Percentiles rank a stretch among this genome's conserved stretches.
phyloP scores from a whole-genome alignment of 2,329 filamentous ascomycete genomes.

The Acrocalymma vagum region DNA sequence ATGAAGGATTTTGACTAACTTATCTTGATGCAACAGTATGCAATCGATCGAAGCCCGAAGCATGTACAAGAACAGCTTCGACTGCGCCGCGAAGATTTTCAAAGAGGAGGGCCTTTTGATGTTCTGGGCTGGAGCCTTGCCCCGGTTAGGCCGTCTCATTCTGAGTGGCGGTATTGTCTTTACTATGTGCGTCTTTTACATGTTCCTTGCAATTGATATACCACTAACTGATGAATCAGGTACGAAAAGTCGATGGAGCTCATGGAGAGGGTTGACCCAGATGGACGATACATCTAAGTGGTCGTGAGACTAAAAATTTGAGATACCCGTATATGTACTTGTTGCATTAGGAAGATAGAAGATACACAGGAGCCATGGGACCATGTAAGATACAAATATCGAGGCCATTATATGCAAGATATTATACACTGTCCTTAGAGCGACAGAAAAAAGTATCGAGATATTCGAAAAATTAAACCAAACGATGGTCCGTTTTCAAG shows the following conservation, averaged over 20 bases:
- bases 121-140: conserved; percentile 93
- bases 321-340: too few species aligned
- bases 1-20: conserved; percentile 3
- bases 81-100: conserved; percentile 83
- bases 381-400: too few species aligned
- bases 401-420: too few species aligned
- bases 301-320: too few species aligned
- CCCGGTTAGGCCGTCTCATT: conserved; percentile 82
- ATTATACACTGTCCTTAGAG: too few species aligned
- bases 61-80: conserved; percentile 86
- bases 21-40: conserved; percentile 78
- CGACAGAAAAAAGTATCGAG: too few species aligned
- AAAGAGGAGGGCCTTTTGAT: conserved; percentile 88
- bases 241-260: conserved; percentile 97
- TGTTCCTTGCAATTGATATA: conserved; percentile 12
- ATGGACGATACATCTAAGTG: conserved; percentile 77
- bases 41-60: conserved; percentile 87
- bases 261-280: conserved; percentile 81
- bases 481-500: too few species aligned
- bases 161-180: conserved; percentile 97
- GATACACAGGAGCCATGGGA: too few species aligned
- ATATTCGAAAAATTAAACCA: too few species aligned
- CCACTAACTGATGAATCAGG: conserved; percentile 46
- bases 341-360: too few species aligned
- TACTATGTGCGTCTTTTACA: conserved; percentile 72